Base-by-base conservation (phyloP, 2,329 filamentous ascomycete genomes). In the Aspergillus japonicus region DNA sequence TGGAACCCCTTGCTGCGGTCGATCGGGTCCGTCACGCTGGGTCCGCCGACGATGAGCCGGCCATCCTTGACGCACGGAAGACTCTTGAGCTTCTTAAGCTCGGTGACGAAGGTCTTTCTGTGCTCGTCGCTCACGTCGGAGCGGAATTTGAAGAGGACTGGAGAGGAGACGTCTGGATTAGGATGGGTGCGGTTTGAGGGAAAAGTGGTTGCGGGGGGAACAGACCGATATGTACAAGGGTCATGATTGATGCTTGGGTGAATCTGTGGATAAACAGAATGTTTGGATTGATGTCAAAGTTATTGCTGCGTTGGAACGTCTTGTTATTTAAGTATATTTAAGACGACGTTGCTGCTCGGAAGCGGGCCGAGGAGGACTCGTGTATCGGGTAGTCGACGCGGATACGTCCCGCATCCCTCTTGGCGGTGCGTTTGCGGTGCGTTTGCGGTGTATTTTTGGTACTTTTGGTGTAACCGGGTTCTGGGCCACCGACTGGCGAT, bases 1-100 rank as follows among this genome's bases (percentile, higher is more conserved):
- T 85, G 75, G 51, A 78, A 85, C 0, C 82, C 82, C 61, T 85
- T 83, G 68, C 82, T 85, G 19, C 78, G 73, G 35, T 81, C 80
- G 8, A 81, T 78, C 0, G 83, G 82, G 23, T 80, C 74, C 0
- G 83, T 85, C 5, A 85, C 75, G 0, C 82, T 83, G 0, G 82
- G 82, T 0, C 83, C 81, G 0, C 83, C 83, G 4, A 85, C 82
- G 0, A 82, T 67, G 0, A 85, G 75, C 1, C 77, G 76, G n/a
- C 78, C 73, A 12, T 78, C 67, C 52, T 82, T 77, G 23, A 85
- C 82, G 47, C 78, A 83, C 0, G 81, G 61, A 3, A 85, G 71
- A 2, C 67, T 57, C 48, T 81, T 82, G n/a, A 85, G 74, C 0
- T 76, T 77, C 60, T 80, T 82, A 5, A 85, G 72, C 59, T 84